These are phyloP conservation scores for Eimeria necatrix DNA, from an alignment of 169 alveolate genomes.

Conservation along the genomic window DNA sequence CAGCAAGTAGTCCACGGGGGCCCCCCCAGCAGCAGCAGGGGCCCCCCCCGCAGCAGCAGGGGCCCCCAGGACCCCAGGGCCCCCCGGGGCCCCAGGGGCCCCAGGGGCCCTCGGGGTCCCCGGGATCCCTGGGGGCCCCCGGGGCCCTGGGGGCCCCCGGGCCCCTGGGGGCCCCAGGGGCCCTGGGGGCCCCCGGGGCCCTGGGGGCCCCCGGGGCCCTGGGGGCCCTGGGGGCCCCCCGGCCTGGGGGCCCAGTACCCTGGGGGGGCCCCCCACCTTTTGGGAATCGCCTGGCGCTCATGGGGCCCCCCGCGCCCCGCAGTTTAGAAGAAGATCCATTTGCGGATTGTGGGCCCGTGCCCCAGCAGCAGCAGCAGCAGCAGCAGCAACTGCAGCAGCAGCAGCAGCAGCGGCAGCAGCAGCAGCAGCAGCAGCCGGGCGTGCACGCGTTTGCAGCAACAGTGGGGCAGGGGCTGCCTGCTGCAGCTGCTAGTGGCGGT, in stretches of 20 bases:
- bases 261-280: neutral
- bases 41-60: neutral
- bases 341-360: neutral
- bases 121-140: no score
- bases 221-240: neutral
- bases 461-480: no score
- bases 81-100: no score
- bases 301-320: slow-evolving; percentile 6
- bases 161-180: no score
- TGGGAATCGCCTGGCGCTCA: neutral
- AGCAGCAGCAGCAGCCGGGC: no score
- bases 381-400: neutral
- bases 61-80: neutral
- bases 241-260: neutral
- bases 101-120: no score
- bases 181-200: no score
- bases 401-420: neutral
- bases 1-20: no score
- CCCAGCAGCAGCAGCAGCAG: neutral
- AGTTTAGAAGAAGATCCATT: neutral
- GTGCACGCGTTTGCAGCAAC: no score
- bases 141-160: no score
- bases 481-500: neutral
- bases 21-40: no score
- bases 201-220: no score